phyloP scores from a whole-genome alignment of 2,329 filamentous ascomycete genomes.

The Drechslerella coelobrocha region DNA sequence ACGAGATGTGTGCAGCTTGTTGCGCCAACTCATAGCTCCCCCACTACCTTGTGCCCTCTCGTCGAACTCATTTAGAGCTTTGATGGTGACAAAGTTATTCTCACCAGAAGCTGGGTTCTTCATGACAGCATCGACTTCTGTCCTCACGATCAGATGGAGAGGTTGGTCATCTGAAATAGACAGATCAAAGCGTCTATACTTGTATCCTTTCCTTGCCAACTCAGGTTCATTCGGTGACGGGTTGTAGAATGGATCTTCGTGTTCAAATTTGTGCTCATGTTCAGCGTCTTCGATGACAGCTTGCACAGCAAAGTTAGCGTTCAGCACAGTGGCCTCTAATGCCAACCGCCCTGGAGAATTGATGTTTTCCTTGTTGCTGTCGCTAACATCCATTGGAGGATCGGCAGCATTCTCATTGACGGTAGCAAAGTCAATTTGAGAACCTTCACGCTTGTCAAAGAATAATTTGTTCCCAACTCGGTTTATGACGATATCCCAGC shows the following conservation, averaged over 20 bases:
- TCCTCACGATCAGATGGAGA: constrained; percentile 88
- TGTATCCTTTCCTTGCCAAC: constrained; percentile 95
- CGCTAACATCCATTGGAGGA: constrained; percentile 86
- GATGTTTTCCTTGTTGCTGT: constrained; percentile 90
- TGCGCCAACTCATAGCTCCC: constrained; percentile 94
- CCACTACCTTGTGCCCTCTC: constrained; percentile 95
- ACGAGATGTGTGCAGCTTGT: constrained; percentile 90
- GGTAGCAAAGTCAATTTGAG: constrained; percentile 93
- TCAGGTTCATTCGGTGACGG: constrained; percentile 89
- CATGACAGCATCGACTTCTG: constrained; percentile 91
- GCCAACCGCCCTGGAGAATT: constrained; percentile 93
- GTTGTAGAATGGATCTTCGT: constrained; percentile 98
- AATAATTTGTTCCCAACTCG: constrained; percentile 96
- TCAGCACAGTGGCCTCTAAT: constrained; percentile 98
- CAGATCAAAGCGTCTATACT: constrained; percentile 95
- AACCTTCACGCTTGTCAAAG: constrained; percentile 97
- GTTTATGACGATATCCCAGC: constrained; percentile 95
- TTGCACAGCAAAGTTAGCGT: constrained; percentile 99
- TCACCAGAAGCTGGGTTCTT: constrained; percentile 93
- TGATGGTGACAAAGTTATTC: constrained; percentile 88
- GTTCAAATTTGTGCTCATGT: constrained; percentile 79
- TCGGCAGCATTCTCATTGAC: constrained; percentile 99
- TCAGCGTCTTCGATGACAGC: constrained; percentile 82
- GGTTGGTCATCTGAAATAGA: constrained; percentile 94
- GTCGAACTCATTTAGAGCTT: constrained; percentile 99